Percentiles rank a stretch among this genome's conserved stretches.
Evolutionary conservation across 805 yeast genomes (phyloP).

Genomic region (Kodamaea nitidulidarum): DNA sequence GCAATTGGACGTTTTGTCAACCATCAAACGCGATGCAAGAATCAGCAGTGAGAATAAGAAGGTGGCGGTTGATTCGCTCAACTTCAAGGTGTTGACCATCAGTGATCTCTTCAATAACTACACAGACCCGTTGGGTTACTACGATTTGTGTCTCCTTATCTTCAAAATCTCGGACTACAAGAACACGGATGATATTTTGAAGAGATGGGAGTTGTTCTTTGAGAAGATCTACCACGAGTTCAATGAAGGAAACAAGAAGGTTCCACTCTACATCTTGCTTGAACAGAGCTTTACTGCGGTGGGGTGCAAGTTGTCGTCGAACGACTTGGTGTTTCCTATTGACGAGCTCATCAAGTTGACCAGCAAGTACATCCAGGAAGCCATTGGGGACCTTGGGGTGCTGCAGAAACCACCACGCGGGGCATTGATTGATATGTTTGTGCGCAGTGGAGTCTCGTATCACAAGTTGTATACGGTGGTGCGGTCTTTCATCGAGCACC

Average conservation of each 20-base stretch:
- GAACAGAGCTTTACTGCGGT: slow-evolving; percentile 41
- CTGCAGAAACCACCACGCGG: slow-evolving; percentile 47
- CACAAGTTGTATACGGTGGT: slow-evolving; percentile 63
- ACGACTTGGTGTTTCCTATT: slow-evolving; percentile 79
- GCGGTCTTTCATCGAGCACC: slow-evolving; percentile 59
- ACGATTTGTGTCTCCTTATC: slow-evolving; percentile 72
- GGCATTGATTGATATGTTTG: slow-evolving; percentile 55
- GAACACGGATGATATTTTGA: slow-evolving; percentile 74
- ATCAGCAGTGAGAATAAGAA: slow-evolving; percentile 46
- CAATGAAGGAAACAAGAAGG: slow-evolving; percentile 20
- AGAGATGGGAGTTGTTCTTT: slow-evolving; percentile 75
- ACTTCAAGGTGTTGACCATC: slow-evolving; percentile 62
- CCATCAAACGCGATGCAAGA: slow-evolving; percentile 51
- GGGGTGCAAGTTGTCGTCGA: slow-evolving; percentile 61
- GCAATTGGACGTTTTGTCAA: slow-evolving; percentile 60
- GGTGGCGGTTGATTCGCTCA: slow-evolving; percentile 50
- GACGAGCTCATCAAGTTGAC: slow-evolving; percentile 64
- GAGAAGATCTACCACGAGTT: slow-evolving; percentile 43
- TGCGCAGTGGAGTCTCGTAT: slow-evolving; percentile 59
- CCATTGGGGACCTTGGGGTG: slow-evolving; percentile 28
- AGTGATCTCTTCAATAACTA: slow-evolving; percentile 80
- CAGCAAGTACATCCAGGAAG: slow-evolving; percentile 47
- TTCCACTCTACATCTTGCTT: slow-evolving; percentile 37
- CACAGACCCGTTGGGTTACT: slow-evolving; percentile 84
- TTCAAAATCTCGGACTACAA: slow-evolving; percentile 83